These are phyloP conservation scores for Aspergillus wentii DNA, from an alignment of 495 filamentous ascomycete genomes.

Conservation along the genomic window DNA sequence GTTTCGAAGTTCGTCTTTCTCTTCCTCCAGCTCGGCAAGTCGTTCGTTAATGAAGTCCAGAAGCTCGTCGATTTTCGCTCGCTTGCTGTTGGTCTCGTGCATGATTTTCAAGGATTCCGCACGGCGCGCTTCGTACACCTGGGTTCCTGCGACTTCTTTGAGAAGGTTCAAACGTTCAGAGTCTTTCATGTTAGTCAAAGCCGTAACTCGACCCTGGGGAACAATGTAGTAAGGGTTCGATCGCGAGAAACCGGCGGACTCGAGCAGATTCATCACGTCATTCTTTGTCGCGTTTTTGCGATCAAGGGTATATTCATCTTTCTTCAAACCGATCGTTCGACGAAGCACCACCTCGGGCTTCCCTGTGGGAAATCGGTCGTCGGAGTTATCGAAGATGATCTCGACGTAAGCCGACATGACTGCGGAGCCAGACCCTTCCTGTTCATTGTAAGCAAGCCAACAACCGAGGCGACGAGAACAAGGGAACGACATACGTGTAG, in stretches of 20 bases:
- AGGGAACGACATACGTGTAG: constrained; percentile 61
- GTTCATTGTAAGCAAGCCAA: constrained; percentile 17
- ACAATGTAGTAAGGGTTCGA: constrained; percentile 99
- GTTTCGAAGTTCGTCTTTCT: constrained; percentile 88
- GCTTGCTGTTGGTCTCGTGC: constrained; percentile 92
- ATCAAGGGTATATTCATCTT: constrained; percentile 97
- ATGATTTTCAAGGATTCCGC: constrained; percentile 93
- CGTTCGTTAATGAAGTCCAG: constrained; percentile 88
- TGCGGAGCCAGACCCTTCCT: constrained; percentile 93
- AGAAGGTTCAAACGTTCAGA: constrained; percentile 79
- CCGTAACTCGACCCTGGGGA: constrained; percentile 91
- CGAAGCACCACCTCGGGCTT: constrained; percentile 85
- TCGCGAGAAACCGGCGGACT: constrained; percentile 92
- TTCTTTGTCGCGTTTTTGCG: constrained; percentile 91
- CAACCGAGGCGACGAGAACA: not conserved
- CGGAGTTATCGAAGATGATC: constrained; percentile 96
- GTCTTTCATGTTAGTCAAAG: constrained; percentile 98
- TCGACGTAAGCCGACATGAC: constrained; percentile 99
- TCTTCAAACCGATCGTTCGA: constrained; percentile 93
- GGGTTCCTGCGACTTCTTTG: constrained; percentile 96
- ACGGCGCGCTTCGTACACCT: constrained; percentile 90
- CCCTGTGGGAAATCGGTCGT: constrained; percentile 93
- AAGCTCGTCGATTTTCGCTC: constrained; percentile 87
- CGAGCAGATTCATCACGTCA: constrained; percentile 93
- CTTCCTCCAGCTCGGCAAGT: constrained; percentile 85